These are phyloP conservation scores for Fusarium globosum DNA, from an alignment of 2,329 filamentous ascomycete species.

Conservation along the genomic window DNA sequence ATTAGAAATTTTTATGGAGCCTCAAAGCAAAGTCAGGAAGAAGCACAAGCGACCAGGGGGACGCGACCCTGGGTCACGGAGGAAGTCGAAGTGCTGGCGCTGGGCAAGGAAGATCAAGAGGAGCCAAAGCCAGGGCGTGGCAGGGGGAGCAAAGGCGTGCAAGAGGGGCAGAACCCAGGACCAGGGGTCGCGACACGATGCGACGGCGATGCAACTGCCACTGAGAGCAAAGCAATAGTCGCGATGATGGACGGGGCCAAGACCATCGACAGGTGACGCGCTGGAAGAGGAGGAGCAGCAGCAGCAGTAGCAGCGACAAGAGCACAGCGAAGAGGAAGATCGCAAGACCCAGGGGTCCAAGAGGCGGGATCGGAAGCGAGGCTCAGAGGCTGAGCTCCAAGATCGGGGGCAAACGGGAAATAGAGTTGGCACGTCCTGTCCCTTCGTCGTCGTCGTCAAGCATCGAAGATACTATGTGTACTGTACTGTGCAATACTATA, in stretches of 20 bases:
- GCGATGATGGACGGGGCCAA: constrained; percentile 40
- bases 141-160: constrained; percentile 40
- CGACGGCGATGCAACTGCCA: constrained; percentile 37
- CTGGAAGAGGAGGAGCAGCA: not conserved
- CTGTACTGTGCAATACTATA: constrained; percentile 12
- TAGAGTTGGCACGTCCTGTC: constrained; percentile 26
- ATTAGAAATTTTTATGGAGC: constrained; percentile 54
- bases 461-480: constrained; percentile 32
- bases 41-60: constrained; percentile 44
- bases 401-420: constrained; percentile 29
- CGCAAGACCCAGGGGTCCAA: constrained; percentile 29
- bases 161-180: constrained; percentile 42
- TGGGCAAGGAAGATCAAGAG: constrained; percentile 45
- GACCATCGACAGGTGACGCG: constrained; percentile 30
- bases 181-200: constrained; percentile 43
- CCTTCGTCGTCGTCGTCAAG: constrained; percentile 16
- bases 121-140: constrained; percentile 41
- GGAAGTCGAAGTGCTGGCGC: constrained; percentile 38
- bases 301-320: not conserved
- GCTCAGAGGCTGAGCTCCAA: constrained; percentile 24
- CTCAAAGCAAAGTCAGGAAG: constrained; percentile 48
- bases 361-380: constrained; percentile 35
- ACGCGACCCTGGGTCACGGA: constrained; percentile 48
- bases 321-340: constrained; percentile 7
- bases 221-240: constrained; percentile 25